Percentiles rank a stretch among this genome's conserved stretches.
Conservation (phyloP, 2,329 filamentous ascomycete genomes). For the Trichoderma hamatum region DNA sequence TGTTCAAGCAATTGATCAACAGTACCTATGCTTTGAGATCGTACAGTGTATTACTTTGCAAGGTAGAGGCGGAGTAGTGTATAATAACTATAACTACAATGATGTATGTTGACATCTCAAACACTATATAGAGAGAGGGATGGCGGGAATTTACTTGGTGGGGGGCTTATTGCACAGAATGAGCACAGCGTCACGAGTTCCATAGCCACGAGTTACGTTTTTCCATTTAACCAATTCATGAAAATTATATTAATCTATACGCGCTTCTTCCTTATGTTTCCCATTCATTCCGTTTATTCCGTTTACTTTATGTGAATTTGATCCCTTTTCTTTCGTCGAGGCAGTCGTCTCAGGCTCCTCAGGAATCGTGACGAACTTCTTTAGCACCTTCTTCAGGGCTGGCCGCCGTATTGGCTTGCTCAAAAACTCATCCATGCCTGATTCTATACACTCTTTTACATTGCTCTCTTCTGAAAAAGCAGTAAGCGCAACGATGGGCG, state of each 20-base stretch:
- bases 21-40: too few relatives aligned
- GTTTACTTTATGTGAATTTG: constrained; percentile 5
- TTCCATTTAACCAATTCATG: background rate
- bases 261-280: constrained; percentile 10
- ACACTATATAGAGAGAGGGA: too few relatives aligned
- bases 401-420: constrained; percentile 77
- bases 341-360: constrained; percentile 55
- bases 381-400: constrained; percentile 81
- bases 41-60: too few relatives aligned
- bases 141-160: too few relatives aligned
- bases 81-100: too few relatives aligned
- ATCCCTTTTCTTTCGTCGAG: background rate
- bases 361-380: constrained; percentile 79
- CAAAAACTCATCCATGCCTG: constrained; percentile 90
- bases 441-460: constrained; percentile 81
- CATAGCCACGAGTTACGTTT: too few relatives aligned
- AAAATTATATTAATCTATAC: constrained; percentile 18
- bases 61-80: too few relatives aligned
- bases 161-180: too few relatives aligned
- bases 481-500: constrained; percentile 87
- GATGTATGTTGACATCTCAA: too few relatives aligned
- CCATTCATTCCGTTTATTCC: constrained; percentile 16
- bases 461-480: constrained; percentile 92
- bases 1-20: too few relatives aligned
- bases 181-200: too few relatives aligned